Base-by-base conservation (phyloP, 495 filamentous ascomycete species). In the Penicillium taxi region DNA sequence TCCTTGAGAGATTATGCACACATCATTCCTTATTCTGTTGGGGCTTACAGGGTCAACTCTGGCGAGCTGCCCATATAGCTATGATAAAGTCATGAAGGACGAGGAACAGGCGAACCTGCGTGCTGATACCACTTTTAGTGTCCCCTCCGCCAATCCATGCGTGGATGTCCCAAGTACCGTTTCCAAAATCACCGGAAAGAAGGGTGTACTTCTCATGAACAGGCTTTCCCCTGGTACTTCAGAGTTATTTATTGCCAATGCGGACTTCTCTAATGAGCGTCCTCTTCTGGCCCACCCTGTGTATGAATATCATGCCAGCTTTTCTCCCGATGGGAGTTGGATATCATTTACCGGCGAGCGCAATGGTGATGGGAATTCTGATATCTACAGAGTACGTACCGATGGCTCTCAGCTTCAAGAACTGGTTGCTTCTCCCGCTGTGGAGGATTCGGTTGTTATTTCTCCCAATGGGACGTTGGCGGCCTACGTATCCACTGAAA, bases 251-350 rank as follows among this genome's bases (percentile, higher is more conserved):
- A 47, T 66, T 6, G 49, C 59, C 28, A 50, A 61, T 22, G 42
- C 45, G 0, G 52, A 66, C 28, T 56, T 61, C 14, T 49, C 32
- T 6, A 50, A 56, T 29, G 63, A 58, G n/a, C 44, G 46, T 7
- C 34, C 42, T 11, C 46, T 67, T 7, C 35, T 67, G 6, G 27
- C 45, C 2, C 27, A 55, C 11, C 32, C 57, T 11, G 32, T 41
- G 5, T 66, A 51, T 35, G 62, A 66, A 17, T 68, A 60, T 26
- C 64, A 63, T 22, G 55, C 57, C 7, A 21, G 27, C 0, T 66
- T 52, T 35, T 62, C 64, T 2, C 38, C 59, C 0, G 52, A 62
- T 35, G 53, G 51, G 7, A 20, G 53, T 43, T 55, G 51, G 50
- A 49, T 60, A 12, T 46, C 38, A 16, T 60, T 60, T 27, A 60